A percentile compares a stretch with the other conserved stretches of the same genome.
Conservation (phyloP, 495 filamentous ascomycete species). For the Haplographium delicatum region DNA sequence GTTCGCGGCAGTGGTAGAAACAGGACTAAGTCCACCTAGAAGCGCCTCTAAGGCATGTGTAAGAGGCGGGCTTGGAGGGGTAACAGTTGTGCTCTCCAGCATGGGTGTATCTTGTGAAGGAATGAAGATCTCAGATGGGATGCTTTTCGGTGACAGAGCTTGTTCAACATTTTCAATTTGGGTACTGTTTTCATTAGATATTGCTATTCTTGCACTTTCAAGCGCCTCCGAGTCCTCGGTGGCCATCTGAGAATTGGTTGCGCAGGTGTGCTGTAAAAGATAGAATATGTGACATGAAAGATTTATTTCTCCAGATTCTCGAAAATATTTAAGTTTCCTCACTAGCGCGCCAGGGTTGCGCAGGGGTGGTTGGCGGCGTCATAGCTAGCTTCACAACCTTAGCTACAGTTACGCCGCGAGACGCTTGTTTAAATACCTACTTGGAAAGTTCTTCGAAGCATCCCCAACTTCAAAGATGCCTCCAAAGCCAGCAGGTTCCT, state of each 20-base stretch:
- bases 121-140: background rate
- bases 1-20: background rate
- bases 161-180: background rate
- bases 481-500: conserved; percentile 26
- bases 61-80: conserved; percentile 21
- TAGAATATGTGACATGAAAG: background rate
- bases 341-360: background rate
- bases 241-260: conserved; percentile 15
- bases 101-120: background rate
- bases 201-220: conserved; percentile 5
- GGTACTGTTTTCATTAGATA: background rate
- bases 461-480: conserved; percentile 26
- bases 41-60: conserved; percentile 42
- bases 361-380: background rate
- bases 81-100: conserved; percentile 2
- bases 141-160: background rate
- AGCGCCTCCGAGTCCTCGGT: conserved; percentile 12
- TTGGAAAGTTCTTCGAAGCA: background rate
- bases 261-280: conserved; percentile 5
- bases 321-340: conserved; percentile 1
- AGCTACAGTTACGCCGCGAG: no score
- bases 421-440: background rate
- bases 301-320: background rate
- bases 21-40: conserved; percentile 33
- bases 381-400: background rate